phyloP scores from a whole-genome alignment of 768 basidiomycete species.

The Chalciporus sphaerocephalus region DNA sequence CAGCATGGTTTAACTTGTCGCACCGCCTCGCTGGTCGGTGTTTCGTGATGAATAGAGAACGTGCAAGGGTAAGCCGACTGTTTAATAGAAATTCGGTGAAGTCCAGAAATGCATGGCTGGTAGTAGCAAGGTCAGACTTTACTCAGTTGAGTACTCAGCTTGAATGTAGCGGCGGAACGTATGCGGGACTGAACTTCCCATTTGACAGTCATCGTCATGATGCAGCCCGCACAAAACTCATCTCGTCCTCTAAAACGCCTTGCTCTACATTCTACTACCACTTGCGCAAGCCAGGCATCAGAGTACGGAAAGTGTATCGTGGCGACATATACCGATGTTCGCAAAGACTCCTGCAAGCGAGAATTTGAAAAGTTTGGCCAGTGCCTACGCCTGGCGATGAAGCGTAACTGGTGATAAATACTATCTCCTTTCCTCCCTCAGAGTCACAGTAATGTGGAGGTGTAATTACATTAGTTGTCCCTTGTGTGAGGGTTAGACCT shows the following conservation, averaged over 20 bases:
- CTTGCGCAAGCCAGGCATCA: slow-evolving; percentile 67
- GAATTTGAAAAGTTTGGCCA: slow-evolving; percentile 82
- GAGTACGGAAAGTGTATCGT: slow-evolving; percentile 88
- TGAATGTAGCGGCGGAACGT: background rate
- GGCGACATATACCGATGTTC: slow-evolving; percentile 77
- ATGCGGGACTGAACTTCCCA: background rate
- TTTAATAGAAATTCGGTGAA: slow-evolving; percentile 1
- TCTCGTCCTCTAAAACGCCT: slow-evolving; percentile 54
- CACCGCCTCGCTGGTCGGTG: background rate
- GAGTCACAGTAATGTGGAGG: slow-evolving; percentile 7
- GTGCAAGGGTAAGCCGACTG: background rate
- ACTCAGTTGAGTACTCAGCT: background rate
- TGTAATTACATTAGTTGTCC: slow-evolving; percentile 18
- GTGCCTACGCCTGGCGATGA: slow-evolving; percentile 75
- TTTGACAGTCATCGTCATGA: slow-evolving; percentile 1
- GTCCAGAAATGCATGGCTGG: slow-evolving; percentile 7
- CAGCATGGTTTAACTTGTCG: slow-evolving; percentile 50
- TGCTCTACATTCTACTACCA: slow-evolving; percentile 67
- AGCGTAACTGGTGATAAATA: slow-evolving; percentile 46
- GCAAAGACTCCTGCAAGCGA: slow-evolving; percentile 74
- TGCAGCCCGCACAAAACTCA: slow-evolving; percentile 28
- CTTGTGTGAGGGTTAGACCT: slow-evolving; percentile 9
- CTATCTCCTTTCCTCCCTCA: background rate
- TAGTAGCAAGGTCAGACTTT: background rate
- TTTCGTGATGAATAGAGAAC: background rate